Evolutionary conservation across 306 rosid genomes (phyloP).

Genomic region (Sechiopsis laciniata): DNA sequence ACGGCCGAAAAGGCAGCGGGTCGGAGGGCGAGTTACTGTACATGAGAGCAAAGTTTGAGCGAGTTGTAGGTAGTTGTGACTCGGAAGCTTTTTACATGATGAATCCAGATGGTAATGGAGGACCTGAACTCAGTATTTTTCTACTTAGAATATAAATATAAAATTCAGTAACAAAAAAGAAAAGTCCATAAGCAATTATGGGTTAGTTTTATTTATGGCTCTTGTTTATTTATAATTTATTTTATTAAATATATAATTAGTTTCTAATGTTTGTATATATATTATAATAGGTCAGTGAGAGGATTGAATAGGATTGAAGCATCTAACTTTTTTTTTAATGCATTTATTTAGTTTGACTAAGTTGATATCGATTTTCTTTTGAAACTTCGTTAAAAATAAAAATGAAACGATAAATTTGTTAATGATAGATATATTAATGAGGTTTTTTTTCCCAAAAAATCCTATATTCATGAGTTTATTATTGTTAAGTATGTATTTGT

Average conservation of each 20-base stretch:
- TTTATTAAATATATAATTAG: neutral
- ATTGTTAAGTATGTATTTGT: too few species aligned
- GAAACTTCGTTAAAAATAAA: too few species aligned
- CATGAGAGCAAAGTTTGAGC: conserved; percentile 83
- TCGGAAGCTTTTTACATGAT: conserved; percentile 94
- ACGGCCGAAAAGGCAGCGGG: conserved; percentile 28
- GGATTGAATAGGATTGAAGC: too few species aligned
- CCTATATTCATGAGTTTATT: too few species aligned
- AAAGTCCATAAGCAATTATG: neutral
- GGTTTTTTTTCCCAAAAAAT: too few species aligned
- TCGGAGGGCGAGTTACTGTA: conserved; percentile 85
- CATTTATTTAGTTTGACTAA: too few species aligned
- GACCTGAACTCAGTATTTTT: conserved; percentile 90
- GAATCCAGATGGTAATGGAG: conserved; percentile 91
- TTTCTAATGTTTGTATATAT: neutral
- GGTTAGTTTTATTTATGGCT: neutral
- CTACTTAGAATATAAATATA: conserved; percentile 66
- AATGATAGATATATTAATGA: too few species aligned
- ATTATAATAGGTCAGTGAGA: too few species aligned
- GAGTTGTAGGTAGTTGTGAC: conserved; percentile 97
- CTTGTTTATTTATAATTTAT: neutral
- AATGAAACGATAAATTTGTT: too few species aligned
- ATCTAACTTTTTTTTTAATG: too few species aligned
- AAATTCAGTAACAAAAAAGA: neutral
- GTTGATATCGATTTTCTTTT: too few species aligned